Evolutionary conservation across 177 flowering plant species (phyloP).

Genomic region (Vitis hybrid): DNA sequence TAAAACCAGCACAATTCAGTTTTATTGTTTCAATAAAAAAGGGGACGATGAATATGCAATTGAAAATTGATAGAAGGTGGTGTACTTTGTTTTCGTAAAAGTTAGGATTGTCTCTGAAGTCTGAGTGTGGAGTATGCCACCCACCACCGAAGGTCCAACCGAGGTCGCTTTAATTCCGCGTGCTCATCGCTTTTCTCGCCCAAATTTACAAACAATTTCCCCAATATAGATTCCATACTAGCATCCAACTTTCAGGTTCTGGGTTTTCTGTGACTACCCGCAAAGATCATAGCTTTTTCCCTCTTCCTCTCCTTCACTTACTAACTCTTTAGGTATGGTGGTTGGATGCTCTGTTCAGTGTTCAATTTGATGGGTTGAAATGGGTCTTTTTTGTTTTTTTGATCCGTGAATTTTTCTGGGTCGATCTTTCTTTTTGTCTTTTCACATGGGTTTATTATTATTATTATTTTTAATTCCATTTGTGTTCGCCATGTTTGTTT

Average conservation of each 20-base stretch:
- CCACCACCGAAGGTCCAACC: constrained; percentile 7
- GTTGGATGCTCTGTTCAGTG: constrained; percentile 8
- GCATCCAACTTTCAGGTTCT: constrained; percentile 1
- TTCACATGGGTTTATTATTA: background rate
- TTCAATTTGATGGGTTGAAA: constrained; percentile 3
- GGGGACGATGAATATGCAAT: background rate
- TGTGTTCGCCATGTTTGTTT: background rate
- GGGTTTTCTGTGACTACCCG: background rate
- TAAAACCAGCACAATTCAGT: too few species aligned
- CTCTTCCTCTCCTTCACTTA: background rate
- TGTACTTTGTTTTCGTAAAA: background rate
- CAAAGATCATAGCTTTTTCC: background rate
- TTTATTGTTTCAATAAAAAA: background rate
- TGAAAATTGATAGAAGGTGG: too few species aligned
- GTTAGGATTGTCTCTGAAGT: background rate
- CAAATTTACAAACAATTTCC: constrained; percentile 8
- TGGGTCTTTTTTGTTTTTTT: constrained; percentile 10
- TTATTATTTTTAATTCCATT: background rate
- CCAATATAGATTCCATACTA: background rate
- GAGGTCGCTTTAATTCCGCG: constrained; percentile 15
- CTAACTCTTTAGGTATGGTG: background rate
- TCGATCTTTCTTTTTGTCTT: background rate
- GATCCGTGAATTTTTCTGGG: constrained; percentile 14
- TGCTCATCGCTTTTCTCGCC: constrained; percentile 22
- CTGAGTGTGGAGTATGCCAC: constrained; percentile 7